Evolutionary conservation across 2,329 filamentous ascomycete species (phyloP).

Genomic region (Trichoderma atrobrunneum): DNA sequence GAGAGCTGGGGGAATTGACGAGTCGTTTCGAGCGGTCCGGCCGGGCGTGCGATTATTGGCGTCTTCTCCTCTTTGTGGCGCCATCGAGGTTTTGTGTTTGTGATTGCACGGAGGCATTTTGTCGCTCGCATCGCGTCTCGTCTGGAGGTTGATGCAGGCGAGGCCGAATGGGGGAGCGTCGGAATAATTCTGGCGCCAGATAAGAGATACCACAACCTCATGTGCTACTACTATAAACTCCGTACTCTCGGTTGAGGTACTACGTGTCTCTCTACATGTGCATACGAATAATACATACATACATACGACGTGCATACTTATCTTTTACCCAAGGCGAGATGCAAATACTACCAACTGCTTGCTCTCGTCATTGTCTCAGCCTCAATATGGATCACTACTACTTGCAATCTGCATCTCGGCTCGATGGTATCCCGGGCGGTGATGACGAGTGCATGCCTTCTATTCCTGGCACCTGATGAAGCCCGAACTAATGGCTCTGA

Average conservation of each 20-base stretch:
- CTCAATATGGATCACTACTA: neutral
- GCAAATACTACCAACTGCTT: neutral
- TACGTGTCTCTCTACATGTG: neutral
- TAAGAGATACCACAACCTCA: neutral
- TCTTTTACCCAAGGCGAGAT: neutral
- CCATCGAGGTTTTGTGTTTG: neutral
- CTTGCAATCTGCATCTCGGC: neutral
- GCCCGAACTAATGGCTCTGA: neutral
- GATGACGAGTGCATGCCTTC: neutral
- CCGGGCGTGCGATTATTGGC: neutral
- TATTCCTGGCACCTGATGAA: neutral
- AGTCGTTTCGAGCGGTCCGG: slow-evolving; percentile 6
- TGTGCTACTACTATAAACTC: neutral
- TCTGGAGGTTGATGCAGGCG: slow-evolving; percentile 3
- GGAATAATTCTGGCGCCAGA: slow-evolving; percentile 14
- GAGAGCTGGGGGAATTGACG: neutral
- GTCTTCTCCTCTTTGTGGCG: slow-evolving; percentile 1
- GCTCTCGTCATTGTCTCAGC: neutral
- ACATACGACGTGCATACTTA: neutral
- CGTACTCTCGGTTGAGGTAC: neutral
- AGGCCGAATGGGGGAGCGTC: slow-evolving; percentile 4
- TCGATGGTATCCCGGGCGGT: neutral
- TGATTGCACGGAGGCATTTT: neutral
- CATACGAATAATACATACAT: neutral
- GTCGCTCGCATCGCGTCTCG: neutral